Conservation (phyloP, 805 yeast genomes). For the Wickerhamomyces strasburgensis region DNA sequence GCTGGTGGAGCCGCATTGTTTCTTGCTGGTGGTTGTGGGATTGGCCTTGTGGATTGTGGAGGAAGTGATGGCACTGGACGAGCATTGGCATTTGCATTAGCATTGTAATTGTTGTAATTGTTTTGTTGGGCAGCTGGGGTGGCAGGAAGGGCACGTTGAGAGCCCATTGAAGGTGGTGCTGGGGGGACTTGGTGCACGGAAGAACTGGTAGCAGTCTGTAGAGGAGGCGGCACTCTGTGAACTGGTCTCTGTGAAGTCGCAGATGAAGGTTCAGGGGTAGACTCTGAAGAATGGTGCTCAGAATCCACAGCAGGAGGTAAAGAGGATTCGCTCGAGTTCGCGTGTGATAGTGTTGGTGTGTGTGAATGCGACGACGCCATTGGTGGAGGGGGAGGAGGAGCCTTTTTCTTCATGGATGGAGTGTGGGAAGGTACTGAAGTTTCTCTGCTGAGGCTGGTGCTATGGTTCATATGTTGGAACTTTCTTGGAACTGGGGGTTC, state of each 20-base stretch:
- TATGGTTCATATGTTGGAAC: slow-evolving; percentile 33
- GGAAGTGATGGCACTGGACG: slow-evolving; percentile 6
- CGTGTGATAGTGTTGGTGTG: slow-evolving; percentile 28
- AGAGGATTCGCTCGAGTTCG: slow-evolving; percentile 28
- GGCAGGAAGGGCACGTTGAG: slow-evolving; percentile 4
- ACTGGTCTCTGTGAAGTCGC: slow-evolving; percentile 11
- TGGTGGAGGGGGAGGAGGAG: slow-evolving; percentile 43
- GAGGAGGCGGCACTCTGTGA: slow-evolving; percentile 26
- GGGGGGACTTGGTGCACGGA: slow-evolving; percentile 22
- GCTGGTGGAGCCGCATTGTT: slow-evolving; percentile 6
- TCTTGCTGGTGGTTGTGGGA: slow-evolving; percentile 15
- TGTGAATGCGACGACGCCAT: slow-evolving; percentile 14
- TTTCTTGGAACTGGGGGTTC: slow-evolving; percentile 82
- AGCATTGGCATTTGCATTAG: too few species aligned
- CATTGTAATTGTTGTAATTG: too few species aligned
- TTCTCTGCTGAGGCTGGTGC: slow-evolving; percentile 34
- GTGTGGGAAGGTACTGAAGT: slow-evolving; percentile 23
- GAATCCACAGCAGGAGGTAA: too few species aligned
- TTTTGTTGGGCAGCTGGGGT: too few species aligned
- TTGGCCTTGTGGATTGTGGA: slow-evolving; percentile 11
- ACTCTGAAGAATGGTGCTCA: too few species aligned
- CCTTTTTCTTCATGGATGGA: slow-evolving; percentile 30
- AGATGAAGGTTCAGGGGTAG: slow-evolving; percentile 3
- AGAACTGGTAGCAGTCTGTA: slow-evolving; percentile 4
- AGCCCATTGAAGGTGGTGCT: slow-evolving; percentile 12